A percentile compares a stretch with the other conserved stretches of the same genome.
These are phyloP conservation scores for Penicillium cinerascens DNA, from an alignment of 495 filamentous ascomycete genomes.

Conservation along the genomic window DNA sequence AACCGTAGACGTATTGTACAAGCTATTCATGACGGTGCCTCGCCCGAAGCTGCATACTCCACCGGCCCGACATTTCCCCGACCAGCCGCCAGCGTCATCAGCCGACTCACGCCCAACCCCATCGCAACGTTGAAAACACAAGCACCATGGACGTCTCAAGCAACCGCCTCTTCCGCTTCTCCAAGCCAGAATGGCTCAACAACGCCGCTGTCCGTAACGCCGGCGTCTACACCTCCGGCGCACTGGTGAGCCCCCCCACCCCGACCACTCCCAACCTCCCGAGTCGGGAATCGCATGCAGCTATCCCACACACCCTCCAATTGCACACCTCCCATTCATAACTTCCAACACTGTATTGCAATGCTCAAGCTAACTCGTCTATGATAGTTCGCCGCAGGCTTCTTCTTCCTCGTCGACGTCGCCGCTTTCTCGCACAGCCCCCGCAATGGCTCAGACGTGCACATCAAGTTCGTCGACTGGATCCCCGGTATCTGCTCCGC, in stretches of 20 bases:
- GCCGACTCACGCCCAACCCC: neutral
- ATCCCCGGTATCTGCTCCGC: constrained; percentile 92
- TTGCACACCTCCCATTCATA: neutral
- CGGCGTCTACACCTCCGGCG: constrained; percentile 84
- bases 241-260: constrained; percentile 60
- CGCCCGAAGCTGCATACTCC: neutral
- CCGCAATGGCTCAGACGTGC: constrained; percentile 73
- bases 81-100: neutral
- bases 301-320: neutral
- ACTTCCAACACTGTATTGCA: too few relatives aligned
- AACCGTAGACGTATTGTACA: neutral
- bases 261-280: constrained; percentile 1
- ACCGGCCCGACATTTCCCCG: neutral
- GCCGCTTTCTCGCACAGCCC: constrained; percentile 79
- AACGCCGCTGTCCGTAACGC: constrained; percentile 75
- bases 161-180: constrained; percentile 72
- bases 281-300: neutral
- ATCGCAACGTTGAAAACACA: neutral
- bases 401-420: constrained; percentile 93
- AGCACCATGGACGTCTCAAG: constrained; percentile 54
- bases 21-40: constrained; percentile 2
- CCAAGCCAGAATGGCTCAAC: constrained; percentile 85
- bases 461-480: constrained; percentile 98
- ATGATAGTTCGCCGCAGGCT: constrained; percentile 85
- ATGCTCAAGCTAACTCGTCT: neutral